Base-by-base conservation (phyloP, 352 stramenopile species). In the Albugo laibachii region DNA sequence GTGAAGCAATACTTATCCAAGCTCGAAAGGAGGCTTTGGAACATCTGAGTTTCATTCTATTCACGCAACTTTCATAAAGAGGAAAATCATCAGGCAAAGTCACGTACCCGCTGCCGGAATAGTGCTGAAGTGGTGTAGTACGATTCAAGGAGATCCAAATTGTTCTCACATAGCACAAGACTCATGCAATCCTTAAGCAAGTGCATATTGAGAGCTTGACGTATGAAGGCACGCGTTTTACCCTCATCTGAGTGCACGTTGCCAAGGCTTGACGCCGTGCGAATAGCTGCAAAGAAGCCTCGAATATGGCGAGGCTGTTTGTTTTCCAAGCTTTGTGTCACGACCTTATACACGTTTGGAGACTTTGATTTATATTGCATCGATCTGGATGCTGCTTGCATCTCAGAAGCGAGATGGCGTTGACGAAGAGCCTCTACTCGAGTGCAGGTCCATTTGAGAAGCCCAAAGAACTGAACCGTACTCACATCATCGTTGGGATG, bases 401-500 rank as follows among this genome's bases (percentile, higher is more conserved):
- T 80, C 37, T 63, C 69, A 15, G 80, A 59, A 36, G 83, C 50
- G 57, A 75, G 60, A 47, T 83, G 75, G 45, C 69, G 67, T 57
- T 78, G 64, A 16, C 71, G 66, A 39, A 86, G 70, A 13, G 72
- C 67, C 51, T 80, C 72, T 36, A 89, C 64, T 35, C 76, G 61
- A 21, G 76, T 83, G 58, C 73, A 89, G 12, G 73, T 85, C 76
- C 76, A 89, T 59, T 89, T 89, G 52, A 82, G 67, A 4, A 85
- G 62, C 14, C 76, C 76, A 41, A 86, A 89, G 59, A 86, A 89
- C 48, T 89, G 82, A 58, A 89, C 76, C 1, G 70, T 83, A 31
- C 69, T 62, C n/a, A 39, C 35, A 41, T 66, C 54, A 42, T 70
- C 62, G 37, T 54, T 54, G 18, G 43, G 59, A 39, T 86, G 71